Base-by-base conservation (phyloP, 345 rosid species). In the Moricandia moricandioides region DNA sequence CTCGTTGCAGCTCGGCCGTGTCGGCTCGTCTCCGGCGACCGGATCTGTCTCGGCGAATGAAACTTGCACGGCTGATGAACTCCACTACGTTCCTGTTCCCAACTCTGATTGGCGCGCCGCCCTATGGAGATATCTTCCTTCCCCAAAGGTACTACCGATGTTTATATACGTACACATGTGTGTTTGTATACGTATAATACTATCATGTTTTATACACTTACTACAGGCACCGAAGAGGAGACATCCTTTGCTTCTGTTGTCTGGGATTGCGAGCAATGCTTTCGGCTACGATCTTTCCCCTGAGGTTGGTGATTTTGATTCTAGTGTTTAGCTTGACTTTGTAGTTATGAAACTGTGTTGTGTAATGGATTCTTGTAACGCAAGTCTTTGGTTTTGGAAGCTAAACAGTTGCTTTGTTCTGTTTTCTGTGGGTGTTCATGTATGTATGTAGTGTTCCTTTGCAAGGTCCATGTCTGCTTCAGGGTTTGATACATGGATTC, bases 71-170 rank as follows among this genome's bases (percentile, higher is more conserved):
- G 97, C 98, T 55, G 98, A 94, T 63, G 98, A 94, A 79, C 93
- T 94, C 47, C 97, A 92, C 83, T 89, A 86, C 63, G 96, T 86
- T 49, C 55, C 91, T 37, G 86, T 90, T 47, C 74, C 86, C 6
- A 82, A 90, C 62, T 86, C 93, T 43, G 91, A 86, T 16, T 92
- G 99, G 97, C 88, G 88, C 40, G 84, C 85, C 52, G 93, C 97
- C 56, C 96, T 95, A 79, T 92, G 99, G 97, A 91, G 96, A 64
- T 92, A 95, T 81, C 83, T 69, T 65, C 97, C 97, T 74, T 80
- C 91, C 8, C 64, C 90, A 3, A 74, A 67, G 82, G 91, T n/a
- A n/a, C n/a, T 79, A 75, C 16, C 14, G 4, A 18, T n/a, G 39
- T 35, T 47, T 14, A 39, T 3, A 17, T 52, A 21, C 69, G n/a